Evolutionary conservation across 2,329 filamentous ascomycete genomes (phyloP).

Genomic region (Clathrospora elynae): DNA sequence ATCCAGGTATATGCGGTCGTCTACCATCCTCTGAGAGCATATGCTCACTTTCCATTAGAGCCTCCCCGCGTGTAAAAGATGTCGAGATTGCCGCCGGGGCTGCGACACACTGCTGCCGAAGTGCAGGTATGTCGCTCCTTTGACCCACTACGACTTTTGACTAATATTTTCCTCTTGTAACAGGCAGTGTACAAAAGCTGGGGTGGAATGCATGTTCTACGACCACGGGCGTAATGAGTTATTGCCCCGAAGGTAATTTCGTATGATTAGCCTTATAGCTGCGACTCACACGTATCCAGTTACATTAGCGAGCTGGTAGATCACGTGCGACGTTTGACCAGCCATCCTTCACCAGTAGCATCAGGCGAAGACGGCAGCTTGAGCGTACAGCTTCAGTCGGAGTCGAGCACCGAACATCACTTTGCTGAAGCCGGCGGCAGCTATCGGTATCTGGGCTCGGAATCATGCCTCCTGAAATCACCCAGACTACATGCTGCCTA

Average conservation of each 20-base stretch:
- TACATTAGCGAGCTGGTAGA: constrained; percentile 45
- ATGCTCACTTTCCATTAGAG: constrained; percentile 25
- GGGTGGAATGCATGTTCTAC: constrained; percentile 43
- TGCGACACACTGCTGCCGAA: constrained; percentile 46
- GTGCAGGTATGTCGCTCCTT: constrained; percentile 31
- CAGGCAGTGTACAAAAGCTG: constrained; percentile 46
- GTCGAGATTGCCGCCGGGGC: constrained; percentile 44
- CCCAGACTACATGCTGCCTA: constrained; percentile 31
- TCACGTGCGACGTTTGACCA: constrained; percentile 40
- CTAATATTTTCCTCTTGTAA: constrained; percentile 15
- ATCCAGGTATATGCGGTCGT: constrained; percentile 26
- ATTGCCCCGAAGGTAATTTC: constrained; percentile 36
- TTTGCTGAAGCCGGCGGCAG: constrained; percentile 41
- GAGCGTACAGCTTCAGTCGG: constrained; percentile 15
- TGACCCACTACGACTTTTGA: constrained; percentile 2
- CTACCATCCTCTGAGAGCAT: constrained; percentile 1
- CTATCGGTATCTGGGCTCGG: constrained; percentile 45
- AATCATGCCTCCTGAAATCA: constrained; percentile 42
- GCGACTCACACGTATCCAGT: constrained; percentile 26
- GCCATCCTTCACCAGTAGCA: constrained; percentile 26
- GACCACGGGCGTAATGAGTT: constrained; percentile 42
- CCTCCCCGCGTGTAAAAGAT: constrained; percentile 44
- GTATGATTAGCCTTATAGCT: constrained; percentile 1
- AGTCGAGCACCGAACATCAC: constrained; percentile 36
- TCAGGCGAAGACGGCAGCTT: constrained; percentile 19